Base-by-base conservation (phyloP, 2,329 filamentous ascomycete species). In the Ambrosiella beaveri region DNA sequence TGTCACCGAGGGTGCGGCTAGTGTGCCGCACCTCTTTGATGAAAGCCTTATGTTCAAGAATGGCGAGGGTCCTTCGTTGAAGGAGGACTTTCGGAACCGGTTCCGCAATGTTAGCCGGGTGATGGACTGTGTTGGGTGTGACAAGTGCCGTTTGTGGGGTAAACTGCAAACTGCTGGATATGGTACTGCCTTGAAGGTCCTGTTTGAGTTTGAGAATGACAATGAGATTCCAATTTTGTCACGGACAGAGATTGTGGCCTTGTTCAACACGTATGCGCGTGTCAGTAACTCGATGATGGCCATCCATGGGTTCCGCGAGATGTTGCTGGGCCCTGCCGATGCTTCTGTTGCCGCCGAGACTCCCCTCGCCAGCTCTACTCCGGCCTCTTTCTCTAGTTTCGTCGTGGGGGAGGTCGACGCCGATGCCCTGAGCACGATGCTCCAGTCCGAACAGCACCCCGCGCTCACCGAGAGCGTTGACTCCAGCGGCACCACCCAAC, bases 101-200 rank as follows among this genome's bases (percentile, higher is more conserved):
- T 98, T 98, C 77, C 83, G 93, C 67, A 98, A 98, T 68, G 87
- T 98, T 61, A 95, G 87, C 68, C 83, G 93, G 45, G 78, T 97
- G 63, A 98, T 98, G 93, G 93, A 98, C 70, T 98, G 93, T 64
- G 91, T 97, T 17, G 93, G 93, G 50, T 98, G 93, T 70, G 93
- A 98, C 73, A 98, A 98, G 73, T 98, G 93, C 71, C 83, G 93
- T 7, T 81, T 98, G 1, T 98, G 93, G 93, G 93, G 93, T 54
- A 98, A 98, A 72, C 73, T 98, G 41, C 93, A 98, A 72, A 95
- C 89, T 0, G 86, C 87, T 11, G 93, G 93, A 1, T 97, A 96
- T 67, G 93, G 93, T 54, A 88, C 93, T 0, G 93, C 93, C 0
- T 74, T 98, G 62, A 98, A 98, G 72, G 85, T 98, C 3, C 77